Conservation (phyloP, 768 basidiomycete genomes). For the Dacryopinax spathularia region DNA sequence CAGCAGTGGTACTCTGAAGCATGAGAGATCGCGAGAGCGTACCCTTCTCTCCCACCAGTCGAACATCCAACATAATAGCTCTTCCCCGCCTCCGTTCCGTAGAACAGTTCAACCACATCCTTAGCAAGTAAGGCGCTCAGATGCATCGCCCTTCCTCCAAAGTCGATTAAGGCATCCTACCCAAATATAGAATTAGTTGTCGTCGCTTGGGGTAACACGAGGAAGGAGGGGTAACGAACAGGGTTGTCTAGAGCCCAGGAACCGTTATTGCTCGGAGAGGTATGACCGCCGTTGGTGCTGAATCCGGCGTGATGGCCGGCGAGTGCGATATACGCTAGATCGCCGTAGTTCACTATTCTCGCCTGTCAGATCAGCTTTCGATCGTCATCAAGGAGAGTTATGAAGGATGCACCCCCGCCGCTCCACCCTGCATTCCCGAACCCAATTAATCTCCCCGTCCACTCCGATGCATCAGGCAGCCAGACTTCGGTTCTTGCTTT, state of each 20-base stretch:
- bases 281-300: neutral
- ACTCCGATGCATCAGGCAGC: neutral
- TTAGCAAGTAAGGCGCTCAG: constrained; percentile 20
- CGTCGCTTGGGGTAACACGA: neutral
- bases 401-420: neutral
- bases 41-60: constrained; percentile 23
- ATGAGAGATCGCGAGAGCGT: neutral
- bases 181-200: neutral
- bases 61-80: constrained; percentile 24
- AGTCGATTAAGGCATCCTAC: constrained; percentile 20
- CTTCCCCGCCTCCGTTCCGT: constrained; percentile 13
- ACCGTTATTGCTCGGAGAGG: neutral
- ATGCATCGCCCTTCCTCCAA: constrained; percentile 21
- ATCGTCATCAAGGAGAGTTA: neutral
- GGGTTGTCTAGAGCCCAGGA: neutral
- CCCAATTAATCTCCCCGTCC: neutral
- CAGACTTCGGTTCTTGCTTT: neutral
- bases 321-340: neutral
- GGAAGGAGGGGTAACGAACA: neutral
- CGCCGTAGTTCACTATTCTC: neutral
- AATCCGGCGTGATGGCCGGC: neutral
- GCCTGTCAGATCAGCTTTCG: neutral
- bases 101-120: constrained; percentile 20
- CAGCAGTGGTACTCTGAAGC: neutral
- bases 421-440: constrained; percentile 1